Evolutionary conservation across 257 asterid species (phyloP), one percentile per base, ranked within the genome.

Genomic region (Catharanthus roseus): DNA sequence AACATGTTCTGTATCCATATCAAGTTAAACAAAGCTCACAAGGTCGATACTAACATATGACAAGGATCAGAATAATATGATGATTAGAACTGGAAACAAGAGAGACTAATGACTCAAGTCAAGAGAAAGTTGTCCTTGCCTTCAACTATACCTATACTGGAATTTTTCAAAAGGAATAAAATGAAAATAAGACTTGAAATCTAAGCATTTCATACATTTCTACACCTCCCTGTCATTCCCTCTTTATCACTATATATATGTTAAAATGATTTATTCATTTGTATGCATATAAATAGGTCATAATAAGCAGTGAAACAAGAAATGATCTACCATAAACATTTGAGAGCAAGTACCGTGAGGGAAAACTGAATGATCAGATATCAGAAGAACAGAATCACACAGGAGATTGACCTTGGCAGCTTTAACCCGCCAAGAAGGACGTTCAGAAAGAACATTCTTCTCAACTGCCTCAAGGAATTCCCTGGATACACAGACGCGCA

Each of bases 381-480:
- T 85, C 58, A 95, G 81, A 74, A 91, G 90, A 73, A 78, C 97
- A 58, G 93, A 91, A 80, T 86, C 91, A 70, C 89, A 82, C 15
- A 79, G 82, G 71, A 84, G 84, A 74, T 91, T 86, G 80, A 95
- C 86, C 79, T 80, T 87, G 68, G 97, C 90, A 70, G 95, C 96
- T 80, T 86, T 88, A 70, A 89, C 92, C 66, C 99, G 87, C 90
- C 90, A 86, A 68, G 95, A 72, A 75, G 99, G 99, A 62, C 97
- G 99, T 80, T 86, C 83, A 73, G 70, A 51, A 68, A 79, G 86
- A 82, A 89, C 96, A 72, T 87, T 89, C 49, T 67, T 79, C 74
- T 89, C 97, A 77, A 95, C 84, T 67, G 91, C 91, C 88, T 88
- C 97, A 82, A 95, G 82, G 82, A 95, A 95, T 64, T 91, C 90